Percentiles rank a stretch among this genome's conserved stretches.
These are phyloP conservation scores for Pichia rugopelliculosa DNA, from an alignment of 805 yeast species.

Conservation along the genomic window DNA sequence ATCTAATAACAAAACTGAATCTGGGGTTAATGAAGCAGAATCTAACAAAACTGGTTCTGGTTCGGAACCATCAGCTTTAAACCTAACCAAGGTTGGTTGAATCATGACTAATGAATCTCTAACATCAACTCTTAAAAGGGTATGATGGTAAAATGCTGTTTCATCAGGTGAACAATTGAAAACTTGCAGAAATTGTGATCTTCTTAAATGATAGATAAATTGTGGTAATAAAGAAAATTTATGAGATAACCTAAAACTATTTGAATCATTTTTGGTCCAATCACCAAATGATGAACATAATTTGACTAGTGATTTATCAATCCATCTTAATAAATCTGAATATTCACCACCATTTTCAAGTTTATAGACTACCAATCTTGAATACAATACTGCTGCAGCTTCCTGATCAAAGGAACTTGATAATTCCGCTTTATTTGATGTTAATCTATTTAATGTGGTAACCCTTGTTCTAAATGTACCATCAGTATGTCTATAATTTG, in stretches of 20 bases:
- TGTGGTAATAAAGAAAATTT: constrained; percentile 89
- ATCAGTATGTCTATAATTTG: constrained; percentile 91
- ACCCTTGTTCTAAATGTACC: constrained; percentile 87
- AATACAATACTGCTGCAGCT: constrained; percentile 92
- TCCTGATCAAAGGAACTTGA: constrained; percentile 87
- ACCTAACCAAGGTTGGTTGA: constrained; percentile 91
- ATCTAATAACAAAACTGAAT: constrained; percentile 79
- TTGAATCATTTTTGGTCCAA: constrained; percentile 78
- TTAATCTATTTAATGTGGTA: constrained; percentile 65
- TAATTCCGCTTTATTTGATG: constrained; percentile 43
- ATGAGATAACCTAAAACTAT: constrained; percentile 74
- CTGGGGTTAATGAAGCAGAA: constrained; percentile 86
- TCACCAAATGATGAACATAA: constrained; percentile 92
- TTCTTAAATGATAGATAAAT: constrained; percentile 88
- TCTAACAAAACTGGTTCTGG: constrained; percentile 91
- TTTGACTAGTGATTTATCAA: constrained; percentile 83
- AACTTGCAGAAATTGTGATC: constrained; percentile 92
- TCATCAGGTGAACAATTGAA: constrained; percentile 99
- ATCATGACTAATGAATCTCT: constrained; percentile 93
- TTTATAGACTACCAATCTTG: constrained; percentile 84
- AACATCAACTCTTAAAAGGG: constrained; percentile 83
- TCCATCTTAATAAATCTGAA: constrained; percentile 90
- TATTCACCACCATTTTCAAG: constrained; percentile 67
- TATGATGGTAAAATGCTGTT: constrained; percentile 93
- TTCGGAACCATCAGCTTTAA: constrained; percentile 66